Evolutionary conservation across 345 rosid species (phyloP), one percentile per base, ranked within the genome.

Genomic region (Gossypium longicalyx): DNA sequence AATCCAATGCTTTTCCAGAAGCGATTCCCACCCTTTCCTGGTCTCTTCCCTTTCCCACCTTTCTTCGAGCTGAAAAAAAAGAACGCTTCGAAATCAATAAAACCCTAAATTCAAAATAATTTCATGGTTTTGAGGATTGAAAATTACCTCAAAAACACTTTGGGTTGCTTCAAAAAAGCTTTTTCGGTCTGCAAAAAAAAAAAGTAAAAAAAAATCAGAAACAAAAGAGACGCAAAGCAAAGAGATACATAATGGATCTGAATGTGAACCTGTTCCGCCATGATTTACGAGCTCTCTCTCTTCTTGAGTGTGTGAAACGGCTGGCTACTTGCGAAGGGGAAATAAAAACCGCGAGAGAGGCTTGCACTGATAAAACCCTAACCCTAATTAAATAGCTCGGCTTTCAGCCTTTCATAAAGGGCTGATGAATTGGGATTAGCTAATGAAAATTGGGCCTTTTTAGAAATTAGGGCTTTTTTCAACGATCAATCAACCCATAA

Each of bases 91-190:
- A 27, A 70, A 23, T 15, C 8, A 56, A 0, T 23, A 48, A 13
- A 67, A 3, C 13, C 9, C 0, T 0, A 48, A 49, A 23, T 1
- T 13, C 0, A 0, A 47, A 23, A 15, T 2, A 0, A 9, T 12
- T 48, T 25, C 20, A 67, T 15, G 13, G 34, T 22, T 45, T 64
- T 15, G 6, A 48, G 57, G 0, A 13, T 23, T 23, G 1, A 34
- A 13, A 5, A 48, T 48, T 71, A 86, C 92, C 87, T 43, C 1
- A 88, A 82, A 69, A 88, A 88, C 63, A 88, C 90, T 73, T 85
- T 88, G 57, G 88, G 88, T 74, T 88, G 88, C 86, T 86, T 88
- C 85, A 88, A 47, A 63, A 85, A 85, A 11, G 92, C 92, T 84
- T 79, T 88, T 77, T 88, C 92, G 1, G 92, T 88, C 90, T 88